Evolutionary conservation across 306 rosid genomes (phyloP).

Genomic region (Corylus heterophylla): DNA sequence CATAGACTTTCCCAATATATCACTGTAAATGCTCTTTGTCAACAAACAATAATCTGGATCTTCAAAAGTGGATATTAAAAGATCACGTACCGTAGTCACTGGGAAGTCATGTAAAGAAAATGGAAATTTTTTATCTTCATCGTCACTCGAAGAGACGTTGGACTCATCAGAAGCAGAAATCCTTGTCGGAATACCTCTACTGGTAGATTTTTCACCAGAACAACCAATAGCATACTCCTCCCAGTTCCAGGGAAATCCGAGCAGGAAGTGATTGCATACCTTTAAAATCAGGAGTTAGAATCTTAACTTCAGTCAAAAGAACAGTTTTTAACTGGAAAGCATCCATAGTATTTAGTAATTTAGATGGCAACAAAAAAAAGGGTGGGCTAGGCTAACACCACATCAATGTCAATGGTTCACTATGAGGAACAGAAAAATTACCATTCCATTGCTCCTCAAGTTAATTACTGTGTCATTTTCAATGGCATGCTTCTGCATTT

Average conservation of each 20-base stretch:
- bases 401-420: not conserved
- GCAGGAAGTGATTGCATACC: conserved; percentile 54
- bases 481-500: not conserved
- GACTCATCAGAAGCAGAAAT: conserved; percentile 26
- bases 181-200: not conserved
- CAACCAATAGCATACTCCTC: conserved; percentile 35
- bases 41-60: conserved; percentile 25
- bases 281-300: conserved; percentile 18
- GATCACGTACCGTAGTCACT: conserved; percentile 28
- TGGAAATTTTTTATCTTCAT: conserved; percentile 7
- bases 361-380: not conserved
- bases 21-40: conserved; percentile 14
- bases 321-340: not conserved
- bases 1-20: conserved; percentile 14
- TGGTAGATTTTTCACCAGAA: conserved; percentile 13
- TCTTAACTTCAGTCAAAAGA: not conserved
- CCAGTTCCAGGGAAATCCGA: conserved; percentile 86
- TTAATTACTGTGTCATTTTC: not conserved
- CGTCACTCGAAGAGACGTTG: conserved; percentile 18
- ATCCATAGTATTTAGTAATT: not conserved
- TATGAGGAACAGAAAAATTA: not conserved
- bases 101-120: conserved; percentile 28
- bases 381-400: not conserved
- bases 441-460: not conserved
- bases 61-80: conserved; percentile 32